Base-by-base conservation (phyloP, 2,329 filamentous ascomycete species). In the Pseudogymnoascus sp. region DNA sequence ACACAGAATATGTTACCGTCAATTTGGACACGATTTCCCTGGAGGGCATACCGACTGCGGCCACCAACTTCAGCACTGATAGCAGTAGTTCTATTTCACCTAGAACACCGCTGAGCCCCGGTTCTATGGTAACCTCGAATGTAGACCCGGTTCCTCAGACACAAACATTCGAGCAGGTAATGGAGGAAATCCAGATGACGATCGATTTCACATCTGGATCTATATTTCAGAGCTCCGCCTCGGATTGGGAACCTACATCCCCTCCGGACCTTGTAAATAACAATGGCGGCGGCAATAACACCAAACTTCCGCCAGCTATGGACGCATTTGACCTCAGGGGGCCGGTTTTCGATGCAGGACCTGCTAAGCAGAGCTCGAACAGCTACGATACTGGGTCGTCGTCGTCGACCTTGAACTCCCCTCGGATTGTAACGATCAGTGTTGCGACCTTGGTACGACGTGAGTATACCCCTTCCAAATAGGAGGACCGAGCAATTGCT, bases 1-100 rank as follows among this genome's bases (percentile, higher is more conserved):
- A 78, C 8, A 78, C 81, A 8, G 85, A 88, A 16, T 85, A 82
- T 60, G 77, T 88, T 1, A 80, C 82, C 57, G 81, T 81, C 7
- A 79, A 87, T 57, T 73, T 88, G 20, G 78, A 82, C 54, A 66
- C 76, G 0, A 68, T 69, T 3, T 57, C 41, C 67, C 3, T 64
- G 63, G 38, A 33, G 11, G 25, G 37, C 22, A 35, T 41, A n/a
- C 12, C 30, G 11, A 8, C 14, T 62, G n/a, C 30, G 39, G 14
- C 41, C 37, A 18, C 18, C 18, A 22, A 30, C n/a, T 20, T 59
- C 3, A 47, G 39, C 41, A 61, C 25, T 11, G 50, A 18, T 22
- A 37, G 12, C 35, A 58, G 47, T 14, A 28, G 12, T 61, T 58
- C 36, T 3, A 22, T 39, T 28, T 38, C 22, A 16, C 60, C 41